These are phyloP conservation scores for Aphanomyces astaci DNA, from an alignment of 352 stramenopile genomes.

Conservation along the genomic window DNA sequence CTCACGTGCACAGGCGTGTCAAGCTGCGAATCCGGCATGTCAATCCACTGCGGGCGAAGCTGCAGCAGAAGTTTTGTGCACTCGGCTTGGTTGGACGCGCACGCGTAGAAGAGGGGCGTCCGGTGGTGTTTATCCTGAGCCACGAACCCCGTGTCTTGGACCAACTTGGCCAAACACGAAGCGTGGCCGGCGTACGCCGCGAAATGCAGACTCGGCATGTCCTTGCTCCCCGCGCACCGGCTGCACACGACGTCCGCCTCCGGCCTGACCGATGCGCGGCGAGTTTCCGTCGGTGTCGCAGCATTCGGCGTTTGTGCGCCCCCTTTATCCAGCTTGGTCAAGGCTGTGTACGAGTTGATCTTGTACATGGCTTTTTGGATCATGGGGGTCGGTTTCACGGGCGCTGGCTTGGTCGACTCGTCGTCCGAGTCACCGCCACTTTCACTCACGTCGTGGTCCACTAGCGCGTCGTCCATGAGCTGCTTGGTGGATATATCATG, in stretches of 20 bases:
- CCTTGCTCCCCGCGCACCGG: slow-evolving; percentile 37
- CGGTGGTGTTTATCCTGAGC: slow-evolving; percentile 52
- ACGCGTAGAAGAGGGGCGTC: slow-evolving; percentile 60
- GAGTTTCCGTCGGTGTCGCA: not conserved
- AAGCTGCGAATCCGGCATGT: slow-evolving; percentile 48
- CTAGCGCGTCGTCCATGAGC: slow-evolving; percentile 50
- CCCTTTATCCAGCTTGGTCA: slow-evolving; percentile 47
- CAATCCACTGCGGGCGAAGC: slow-evolving; percentile 37
- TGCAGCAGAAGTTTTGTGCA: slow-evolving; percentile 38
- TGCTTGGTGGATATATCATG: slow-evolving; percentile 67
- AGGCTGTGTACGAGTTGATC: slow-evolving; percentile 57
- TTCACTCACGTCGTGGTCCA: slow-evolving; percentile 51
- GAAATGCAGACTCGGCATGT: slow-evolving; percentile 50
- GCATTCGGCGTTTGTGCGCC: slow-evolving; percentile 22
- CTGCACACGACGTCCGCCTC: slow-evolving; percentile 24
- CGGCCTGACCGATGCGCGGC: slow-evolving; percentile 2
- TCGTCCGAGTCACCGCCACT: slow-evolving; percentile 31
- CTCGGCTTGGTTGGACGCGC: slow-evolving; percentile 40
- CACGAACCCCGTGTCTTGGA: slow-evolving; percentile 22
- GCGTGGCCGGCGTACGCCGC: slow-evolving; percentile 47
- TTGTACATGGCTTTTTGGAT: slow-evolving; percentile 33
- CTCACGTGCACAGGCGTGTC: slow-evolving; percentile 60
- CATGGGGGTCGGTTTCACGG: not conserved
- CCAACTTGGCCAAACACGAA: slow-evolving; percentile 31
- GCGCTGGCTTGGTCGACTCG: not conserved